Percentiles rank a stretch among this genome's conserved stretches.
phyloP scores from a whole-genome alignment of 2,329 filamentous ascomycete genomes.

The Metarhizium sp. region DNA sequence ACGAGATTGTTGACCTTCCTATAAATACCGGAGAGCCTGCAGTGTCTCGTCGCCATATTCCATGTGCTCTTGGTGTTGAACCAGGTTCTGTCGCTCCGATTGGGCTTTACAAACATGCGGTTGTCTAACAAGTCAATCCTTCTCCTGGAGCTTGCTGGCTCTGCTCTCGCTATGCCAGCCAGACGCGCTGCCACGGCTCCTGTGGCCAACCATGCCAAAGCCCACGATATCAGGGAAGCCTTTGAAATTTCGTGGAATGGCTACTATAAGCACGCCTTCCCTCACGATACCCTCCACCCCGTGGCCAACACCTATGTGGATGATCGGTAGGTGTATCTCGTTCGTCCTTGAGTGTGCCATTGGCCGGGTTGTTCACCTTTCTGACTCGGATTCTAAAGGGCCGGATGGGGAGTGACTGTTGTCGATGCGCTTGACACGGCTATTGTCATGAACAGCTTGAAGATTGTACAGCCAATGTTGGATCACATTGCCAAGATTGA shows the following conservation, averaged over 20 bases:
- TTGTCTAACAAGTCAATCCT: slow-evolving; percentile 2
- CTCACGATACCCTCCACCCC: slow-evolving; percentile 66
- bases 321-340: slow-evolving; percentile 48
- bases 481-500: slow-evolving; percentile 61
- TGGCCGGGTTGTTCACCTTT: background rate
- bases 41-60: background rate
- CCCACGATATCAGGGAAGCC: slow-evolving; percentile 54
- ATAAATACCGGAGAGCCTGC: background rate
- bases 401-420: slow-evolving; percentile 77
- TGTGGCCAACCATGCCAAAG: slow-evolving; percentile 29
- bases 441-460: slow-evolving; percentile 60
- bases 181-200: slow-evolving; percentile 5
- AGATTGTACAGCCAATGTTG: slow-evolving; percentile 62
- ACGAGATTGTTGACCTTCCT: background rate
- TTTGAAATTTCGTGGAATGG: slow-evolving; percentile 65
- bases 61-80: background rate
- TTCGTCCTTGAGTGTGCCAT: background rate
- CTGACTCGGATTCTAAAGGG: slow-evolving; percentile 37
- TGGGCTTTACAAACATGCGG: slow-evolving; percentile 6
- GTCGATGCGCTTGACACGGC: slow-evolving; percentile 76
- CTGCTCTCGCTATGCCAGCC: slow-evolving; percentile 4
- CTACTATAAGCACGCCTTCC: slow-evolving; percentile 66
- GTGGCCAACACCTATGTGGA: slow-evolving; percentile 56
- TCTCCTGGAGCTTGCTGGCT: slow-evolving; percentile 6
- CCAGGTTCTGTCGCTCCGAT: background rate